Base-by-base conservation (phyloP, 768 basidiomycete species). In the Naematelia aurantialba region DNA sequence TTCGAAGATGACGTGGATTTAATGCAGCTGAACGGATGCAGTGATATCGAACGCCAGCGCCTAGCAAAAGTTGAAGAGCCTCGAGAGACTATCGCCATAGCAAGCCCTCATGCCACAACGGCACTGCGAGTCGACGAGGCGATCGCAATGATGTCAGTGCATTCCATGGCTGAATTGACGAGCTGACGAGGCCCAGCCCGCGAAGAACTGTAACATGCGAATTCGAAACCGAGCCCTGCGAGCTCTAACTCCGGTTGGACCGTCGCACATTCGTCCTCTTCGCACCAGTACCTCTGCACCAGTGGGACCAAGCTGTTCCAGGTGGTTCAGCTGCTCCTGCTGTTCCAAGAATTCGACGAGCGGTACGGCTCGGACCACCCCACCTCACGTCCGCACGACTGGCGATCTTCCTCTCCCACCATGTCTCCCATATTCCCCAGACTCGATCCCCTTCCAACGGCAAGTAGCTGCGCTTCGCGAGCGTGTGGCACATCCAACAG, bases 401-500 rank as follows among this genome's bases (percentile, higher is more conserved):
- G 10, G 45, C 51, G 26, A 46, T 11, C 60, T 65, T 3, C 64
- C 60, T 29, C 60, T 62, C 22, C 64, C 64, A 14, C 62, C 62
- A n/a, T 31, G 34, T 11, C 29, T 64, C 34, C 62, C 66, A 19
- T 61, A 64, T 30, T 66, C 65, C 3, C 65, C 65, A 8, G 55
- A 56, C 5, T 66, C 65, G 13, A 25, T 47, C 49, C 69, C 69
- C 2, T 73, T 73, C 56, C 54, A 64, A 54, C 58, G 72, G 29
- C 72, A 73, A 39, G 58, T 69, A 24, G 59, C 68, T 17, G 58
- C 63, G 5, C 64, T 73, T n/a, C 63, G 66, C 3, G 53, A 63
- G 14, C 52, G 67, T 8, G 42, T 69, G 0, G 45, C 62, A 30
- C 55, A 58, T 12, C 55, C 52, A 5, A 44, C 59, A 4, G 54